phyloP scores from a whole-genome alignment of 169 alveolate species.

The Babesia divergens region DNA sequence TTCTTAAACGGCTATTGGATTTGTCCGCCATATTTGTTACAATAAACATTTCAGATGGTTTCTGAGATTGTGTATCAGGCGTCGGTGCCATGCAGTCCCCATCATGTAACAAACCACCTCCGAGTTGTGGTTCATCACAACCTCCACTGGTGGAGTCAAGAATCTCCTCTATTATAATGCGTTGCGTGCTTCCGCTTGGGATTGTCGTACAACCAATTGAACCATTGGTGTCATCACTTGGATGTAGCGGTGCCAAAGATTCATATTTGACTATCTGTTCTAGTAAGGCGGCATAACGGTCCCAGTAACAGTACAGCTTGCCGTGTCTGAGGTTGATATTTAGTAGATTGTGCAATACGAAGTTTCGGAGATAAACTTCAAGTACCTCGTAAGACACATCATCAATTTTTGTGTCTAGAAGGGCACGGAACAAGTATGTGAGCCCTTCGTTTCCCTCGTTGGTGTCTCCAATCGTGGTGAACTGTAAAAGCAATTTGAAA shows the following conservation, averaged over 20 bases:
- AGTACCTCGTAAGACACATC: conserved; percentile 21
- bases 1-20: too few species aligned
- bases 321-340: conserved; percentile 13
- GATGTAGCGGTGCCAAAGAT: neutral
- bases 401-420: neutral
- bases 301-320: conserved; percentile 13
- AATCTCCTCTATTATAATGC: too few species aligned
- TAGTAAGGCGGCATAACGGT: neutral
- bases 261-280: conserved; percentile 4
- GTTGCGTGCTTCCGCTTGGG: too few species aligned
- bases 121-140: too few species aligned
- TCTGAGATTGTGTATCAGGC: too few species aligned
- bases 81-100: too few species aligned
- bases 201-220: too few species aligned
- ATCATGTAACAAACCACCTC: too few species aligned
- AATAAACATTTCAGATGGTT: too few species aligned
- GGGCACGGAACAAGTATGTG: neutral
- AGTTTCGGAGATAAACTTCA: conserved; percentile 6
- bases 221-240: too few species aligned
- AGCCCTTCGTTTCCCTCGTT: neutral
- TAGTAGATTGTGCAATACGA: conserved; percentile 9
- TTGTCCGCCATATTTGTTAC: too few species aligned
- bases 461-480: neutral
- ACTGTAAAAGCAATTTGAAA: conserved; percentile 12
- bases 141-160: too few species aligned